Percentiles rank a stretch among this genome's conserved stretches.
Conservation (phyloP, 805 yeast genomes). For the Wickerhamiella parazyma region DNA sequence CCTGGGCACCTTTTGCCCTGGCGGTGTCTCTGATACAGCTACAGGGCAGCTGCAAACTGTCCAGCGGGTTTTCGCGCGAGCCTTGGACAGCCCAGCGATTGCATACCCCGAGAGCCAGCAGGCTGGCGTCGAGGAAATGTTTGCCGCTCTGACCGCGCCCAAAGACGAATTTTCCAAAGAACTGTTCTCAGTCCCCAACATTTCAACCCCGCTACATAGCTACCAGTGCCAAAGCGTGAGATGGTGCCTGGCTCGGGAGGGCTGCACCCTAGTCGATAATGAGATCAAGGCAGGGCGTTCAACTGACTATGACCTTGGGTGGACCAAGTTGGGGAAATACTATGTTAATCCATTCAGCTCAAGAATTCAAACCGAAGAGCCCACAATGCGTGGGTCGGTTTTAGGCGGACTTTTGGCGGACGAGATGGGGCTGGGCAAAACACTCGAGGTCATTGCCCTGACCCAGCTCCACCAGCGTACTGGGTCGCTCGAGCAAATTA, state of each 20-base stretch:
- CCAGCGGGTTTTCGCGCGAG: not conserved
- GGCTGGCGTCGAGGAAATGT: slow-evolving; percentile 1
- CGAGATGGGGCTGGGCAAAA: slow-evolving; percentile 97
- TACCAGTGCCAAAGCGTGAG: slow-evolving; percentile 27
- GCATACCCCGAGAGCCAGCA: not conserved
- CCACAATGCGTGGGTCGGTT: slow-evolving; percentile 4
- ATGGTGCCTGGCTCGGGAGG: slow-evolving; percentile 28
- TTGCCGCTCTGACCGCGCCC: slow-evolving; percentile 2
- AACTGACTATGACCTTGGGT: slow-evolving; percentile 16
- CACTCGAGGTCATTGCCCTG: slow-evolving; percentile 68
- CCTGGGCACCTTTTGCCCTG: not conserved
- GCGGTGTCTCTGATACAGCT: not conserved
- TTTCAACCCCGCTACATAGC: slow-evolving; percentile 18
- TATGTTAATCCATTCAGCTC: slow-evolving; percentile 23
- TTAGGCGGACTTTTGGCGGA: slow-evolving; percentile 62
- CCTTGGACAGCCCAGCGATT: not conserved
- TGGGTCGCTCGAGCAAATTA: not conserved
- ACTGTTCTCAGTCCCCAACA: not conserved
- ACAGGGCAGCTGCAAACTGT: slow-evolving; percentile 3
- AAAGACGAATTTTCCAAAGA: not conserved
- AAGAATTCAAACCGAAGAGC: slow-evolving; percentile 1
- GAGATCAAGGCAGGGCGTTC: slow-evolving; percentile 17
- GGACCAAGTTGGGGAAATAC: slow-evolving; percentile 13
- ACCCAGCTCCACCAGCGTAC: slow-evolving; percentile 45
- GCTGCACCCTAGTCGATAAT: slow-evolving; percentile 18